Base-by-base conservation (phyloP, 1,284 basidiomycete species). In the Termitomyces sp. region DNA sequence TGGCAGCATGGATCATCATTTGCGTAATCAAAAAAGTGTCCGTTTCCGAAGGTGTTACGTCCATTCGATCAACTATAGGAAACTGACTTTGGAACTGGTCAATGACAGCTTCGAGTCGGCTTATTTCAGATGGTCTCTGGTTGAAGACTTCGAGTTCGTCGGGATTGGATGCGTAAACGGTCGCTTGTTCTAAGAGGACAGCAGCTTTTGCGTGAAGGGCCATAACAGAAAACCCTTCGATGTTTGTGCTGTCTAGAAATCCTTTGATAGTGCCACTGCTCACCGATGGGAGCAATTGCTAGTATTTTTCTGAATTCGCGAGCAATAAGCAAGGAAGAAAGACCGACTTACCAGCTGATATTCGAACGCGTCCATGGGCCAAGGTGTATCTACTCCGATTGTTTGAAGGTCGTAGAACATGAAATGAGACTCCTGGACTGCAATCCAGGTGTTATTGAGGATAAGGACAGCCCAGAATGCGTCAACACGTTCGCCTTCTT, bases 401-500 rank as follows among this genome's bases (percentile, higher is more conserved):
- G 55, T 57, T 26, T 61, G 36, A 60, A 65, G 51, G 56, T 63
- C 52, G 53, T 60, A 44, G 36, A 58, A 59, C 59, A 59, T 62
- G 7, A 54, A 57, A 54, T 61, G 58, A 10, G 60, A 61, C 39
- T 66, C 64, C 38, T 68, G 61, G 3, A 65, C 65, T n/a, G 66
- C 62, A 12, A 67, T 65, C 69, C 67, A 69, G 13, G 53, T 58
- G 50, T 65, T 70, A 45, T 70, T 69, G 15, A 70, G 52, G 26
- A 61, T 61, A 7, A 68, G 61, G 5, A 69, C 66, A 2, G 66
- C 64, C 68, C 70, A 71, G 10, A 63, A 62, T 17, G 64, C 65
- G n/a, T 66, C 58, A 2, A 70, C 64, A 12, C 63, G 58, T 59
- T 70, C 68, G n/a, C 65, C 67, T 58, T 70, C 67, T 49, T 70